These are phyloP conservation scores for Auricularia cornea DNA, from an alignment of 768 basidiomycete genomes.

Conservation along the genomic window DNA sequence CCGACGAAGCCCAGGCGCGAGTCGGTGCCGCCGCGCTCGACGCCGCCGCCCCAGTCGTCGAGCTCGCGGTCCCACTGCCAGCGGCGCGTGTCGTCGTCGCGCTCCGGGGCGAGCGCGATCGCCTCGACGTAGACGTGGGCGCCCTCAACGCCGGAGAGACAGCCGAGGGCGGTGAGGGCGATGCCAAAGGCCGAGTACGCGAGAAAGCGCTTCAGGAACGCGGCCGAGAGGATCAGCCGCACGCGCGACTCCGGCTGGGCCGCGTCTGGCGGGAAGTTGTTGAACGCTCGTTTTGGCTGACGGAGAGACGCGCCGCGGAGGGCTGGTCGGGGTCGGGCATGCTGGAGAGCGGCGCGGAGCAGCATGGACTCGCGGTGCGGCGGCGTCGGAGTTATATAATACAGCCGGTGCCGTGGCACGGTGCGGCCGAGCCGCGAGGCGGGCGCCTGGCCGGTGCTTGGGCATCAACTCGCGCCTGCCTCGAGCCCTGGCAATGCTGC, in stretches of 20 bases:
- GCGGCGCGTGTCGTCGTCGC: slow-evolving; percentile 42
- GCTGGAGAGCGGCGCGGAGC: neutral
- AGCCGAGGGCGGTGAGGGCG: neutral
- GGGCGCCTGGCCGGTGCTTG: neutral
- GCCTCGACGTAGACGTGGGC: slow-evolving; percentile 60
- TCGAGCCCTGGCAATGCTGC: neutral
- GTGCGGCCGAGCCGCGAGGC: neutral
- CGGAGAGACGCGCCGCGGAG: neutral
- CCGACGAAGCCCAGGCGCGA: slow-evolving; percentile 53
- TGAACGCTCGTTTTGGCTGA: neutral
- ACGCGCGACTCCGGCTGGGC: neutral
- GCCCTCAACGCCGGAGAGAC: slow-evolving; percentile 39
- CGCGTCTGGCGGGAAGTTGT: neutral
- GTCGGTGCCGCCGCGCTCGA: slow-evolving; percentile 56
- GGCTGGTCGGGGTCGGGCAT: neutral
- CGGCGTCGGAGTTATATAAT: neutral
- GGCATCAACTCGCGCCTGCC: neutral
- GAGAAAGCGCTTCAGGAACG: neutral
- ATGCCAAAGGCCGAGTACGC: neutral
- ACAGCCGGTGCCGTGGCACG: too few relatives aligned
- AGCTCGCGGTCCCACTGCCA: slow-evolving; percentile 65
- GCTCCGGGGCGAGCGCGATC: slow-evolving; percentile 33
- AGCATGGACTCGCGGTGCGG: neutral
- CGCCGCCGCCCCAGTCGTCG: slow-evolving; percentile 53
- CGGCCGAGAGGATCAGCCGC: neutral